Conservation (phyloP, 441 rosid genomes). For the Brassica hybrid region DNA sequence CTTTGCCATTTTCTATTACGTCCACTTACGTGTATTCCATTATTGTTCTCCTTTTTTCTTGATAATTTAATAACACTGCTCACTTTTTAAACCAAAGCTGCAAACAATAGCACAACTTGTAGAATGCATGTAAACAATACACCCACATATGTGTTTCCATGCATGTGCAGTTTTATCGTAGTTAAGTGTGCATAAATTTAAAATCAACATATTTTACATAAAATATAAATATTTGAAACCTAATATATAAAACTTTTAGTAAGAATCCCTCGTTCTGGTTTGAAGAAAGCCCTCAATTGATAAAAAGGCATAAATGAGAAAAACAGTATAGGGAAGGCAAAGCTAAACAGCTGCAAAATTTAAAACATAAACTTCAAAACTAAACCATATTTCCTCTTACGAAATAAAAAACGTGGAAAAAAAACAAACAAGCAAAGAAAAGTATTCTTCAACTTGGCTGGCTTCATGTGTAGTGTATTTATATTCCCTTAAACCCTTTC, state of each 20-base stretch:
- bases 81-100: constrained; percentile 17
- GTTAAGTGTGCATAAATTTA: neutral
- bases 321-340: constrained; percentile 49
- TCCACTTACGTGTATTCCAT: constrained; percentile 37
- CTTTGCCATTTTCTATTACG: constrained; percentile 14
- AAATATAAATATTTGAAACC: neutral
- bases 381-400: constrained; percentile 29
- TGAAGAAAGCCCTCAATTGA: constrained; percentile 30
- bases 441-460: constrained; percentile 51
- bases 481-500: constrained; percentile 37
- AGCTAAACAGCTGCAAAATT: constrained; percentile 33
- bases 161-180: constrained; percentile 22
- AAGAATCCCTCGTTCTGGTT: constrained; percentile 36
- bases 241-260: neutral
- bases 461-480: constrained; percentile 33
- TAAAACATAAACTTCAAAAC: constrained; percentile 34
- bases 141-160: constrained; percentile 1
- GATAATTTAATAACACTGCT: constrained; percentile 11
- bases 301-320: constrained; percentile 43
- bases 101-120: constrained; percentile 18
- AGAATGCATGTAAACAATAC: constrained; percentile 25
- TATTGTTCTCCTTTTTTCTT: constrained; percentile 18
- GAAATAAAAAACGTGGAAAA: constrained; percentile 28
- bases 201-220: neutral
- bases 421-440: constrained; percentile 74